Evolutionary conservation across 805 yeast genomes (phyloP), one percentile per base, ranked within the genome.

Genomic region (Cyberlindnera euphorbiae): DNA sequence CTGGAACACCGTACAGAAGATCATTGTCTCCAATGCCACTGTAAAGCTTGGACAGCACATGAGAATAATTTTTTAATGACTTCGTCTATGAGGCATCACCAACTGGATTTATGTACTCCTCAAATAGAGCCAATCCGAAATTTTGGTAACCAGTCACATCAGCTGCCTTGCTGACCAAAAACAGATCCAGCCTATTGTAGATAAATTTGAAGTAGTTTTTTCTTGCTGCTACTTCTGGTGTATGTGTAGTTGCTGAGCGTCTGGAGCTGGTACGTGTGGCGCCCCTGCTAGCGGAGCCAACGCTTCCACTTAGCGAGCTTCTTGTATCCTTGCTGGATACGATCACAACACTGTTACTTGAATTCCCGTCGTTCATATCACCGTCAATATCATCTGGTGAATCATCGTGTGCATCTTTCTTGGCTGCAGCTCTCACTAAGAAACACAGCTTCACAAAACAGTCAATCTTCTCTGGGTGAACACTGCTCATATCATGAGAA

Each of bases 1-100:
- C 69, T 0, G 89, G 86, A 8, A 84, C 56, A 0, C 94, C 94
- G 45, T 69, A 67, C 5, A 73, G 53, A 26, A 84, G 57, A 53
- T 87, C 95, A 3, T 66, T 60, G 38, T 82, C 87, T 33, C 72
- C 76, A 4, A 87, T 62, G 0, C 67, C 52, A 5, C 64, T 61
- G 53, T 79, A 84, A 2, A 82, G 62, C 1, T 39, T 29, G 4
- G 58, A 23, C 10, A 65, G 33, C 4, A 36, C 28, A 2, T 18
- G 13, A 3, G 46, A 33, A 12, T 49, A 54, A 6, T 38, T 15
- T 11, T 38, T 13, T 15, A 25, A 30, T 10, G n/a, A 9, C 3
- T 26, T 17, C 5, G 28, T 26, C 5, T 37, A 18, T n/a, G 2
- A 17, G 4, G 14, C 29, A 8, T 35, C 35, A 8, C 17, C 32